phyloP scores from a whole-genome alignment of 768 basidiomycete genomes.

The Podaxis sp. region DNA sequence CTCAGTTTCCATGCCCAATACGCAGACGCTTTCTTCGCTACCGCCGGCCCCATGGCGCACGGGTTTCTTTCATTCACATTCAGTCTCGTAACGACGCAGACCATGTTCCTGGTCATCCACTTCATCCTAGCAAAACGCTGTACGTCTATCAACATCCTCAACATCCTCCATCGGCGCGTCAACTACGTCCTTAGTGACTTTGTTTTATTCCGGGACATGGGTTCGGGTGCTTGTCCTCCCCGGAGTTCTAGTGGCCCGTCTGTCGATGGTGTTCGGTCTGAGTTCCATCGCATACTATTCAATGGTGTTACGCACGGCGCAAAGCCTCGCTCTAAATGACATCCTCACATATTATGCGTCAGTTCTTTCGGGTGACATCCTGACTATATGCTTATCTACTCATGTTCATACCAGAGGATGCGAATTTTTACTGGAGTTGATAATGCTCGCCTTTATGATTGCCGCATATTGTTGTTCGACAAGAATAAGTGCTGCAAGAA shows the following conservation, averaged over 20 bases:
- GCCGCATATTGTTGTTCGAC: not conserved
- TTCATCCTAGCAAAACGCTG: constrained; percentile 8
- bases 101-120: not conserved
- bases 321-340: not conserved
- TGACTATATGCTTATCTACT: no score
- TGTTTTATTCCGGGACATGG: not conserved
- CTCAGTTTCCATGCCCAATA: not conserved
- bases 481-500: not conserved
- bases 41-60: not conserved
- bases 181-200: not conserved
- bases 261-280: not conserved
- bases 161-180: not conserved
- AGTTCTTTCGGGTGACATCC: not conserved
- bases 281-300: not conserved
- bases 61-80: not conserved
- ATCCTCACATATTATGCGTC: not conserved
- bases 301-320: not conserved
- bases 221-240: not conserved
- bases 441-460: constrained; percentile 1
- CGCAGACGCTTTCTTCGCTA: not conserved
- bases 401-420: not conserved
- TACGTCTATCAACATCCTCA: not conserved
- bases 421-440: not conserved
- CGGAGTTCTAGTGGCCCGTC: not conserved
- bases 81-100: not conserved